Evolutionary conservation across 1,139 yeast genomes (phyloP), one percentile per base, ranked within the genome.

Genomic region (Candida sojae): DNA sequence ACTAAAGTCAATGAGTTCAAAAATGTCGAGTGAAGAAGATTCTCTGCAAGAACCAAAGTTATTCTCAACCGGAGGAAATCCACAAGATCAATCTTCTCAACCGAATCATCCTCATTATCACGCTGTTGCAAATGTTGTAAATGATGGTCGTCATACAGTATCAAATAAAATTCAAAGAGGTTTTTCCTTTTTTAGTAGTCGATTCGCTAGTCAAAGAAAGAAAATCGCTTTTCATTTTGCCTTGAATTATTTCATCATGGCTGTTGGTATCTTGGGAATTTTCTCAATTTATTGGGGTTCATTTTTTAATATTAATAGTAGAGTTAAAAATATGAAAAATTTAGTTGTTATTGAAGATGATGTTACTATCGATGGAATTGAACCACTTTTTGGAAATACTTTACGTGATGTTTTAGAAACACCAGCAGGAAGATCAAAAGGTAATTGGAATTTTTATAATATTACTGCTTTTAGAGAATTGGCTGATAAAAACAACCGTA

Each of bases 221-320:
- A 21, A 36, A 1, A 44, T 73, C 28, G 44, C 54, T 5, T 51
- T 55, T 37, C 51, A 56, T 21, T 61, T 59, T 48, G 36, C 54
- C 1, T 5, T 43, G 8, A 64, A 57, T 38, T 66, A 64, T 45
- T 26, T 59, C 0, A 17, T 61, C 9, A 64, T 80, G 63, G 62
- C 68, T 6, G 47, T 58, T 9, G 57, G 57, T 40, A 61, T 71
- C 23, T 60, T 74, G 48, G 65, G 61, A 4, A 61, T 71, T 2
- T 70, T 73, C 46, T 66, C 75, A n/a, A 48, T 50, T n/a, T 75
- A 74, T 55, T 75, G 79, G 79, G 80, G 79, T n/a, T 65, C 79
- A 4, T 58, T 63, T 55, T 73, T 61, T 54, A 54, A 62, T 6
- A 61, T 77, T 45, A 43, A 53, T 29, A 35, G 51, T 10, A 61